Evolutionary conservation across 768 basidiomycete species (phyloP), one percentile per base, ranked within the genome.

Genomic region (Tricholoma saponaceum): DNA sequence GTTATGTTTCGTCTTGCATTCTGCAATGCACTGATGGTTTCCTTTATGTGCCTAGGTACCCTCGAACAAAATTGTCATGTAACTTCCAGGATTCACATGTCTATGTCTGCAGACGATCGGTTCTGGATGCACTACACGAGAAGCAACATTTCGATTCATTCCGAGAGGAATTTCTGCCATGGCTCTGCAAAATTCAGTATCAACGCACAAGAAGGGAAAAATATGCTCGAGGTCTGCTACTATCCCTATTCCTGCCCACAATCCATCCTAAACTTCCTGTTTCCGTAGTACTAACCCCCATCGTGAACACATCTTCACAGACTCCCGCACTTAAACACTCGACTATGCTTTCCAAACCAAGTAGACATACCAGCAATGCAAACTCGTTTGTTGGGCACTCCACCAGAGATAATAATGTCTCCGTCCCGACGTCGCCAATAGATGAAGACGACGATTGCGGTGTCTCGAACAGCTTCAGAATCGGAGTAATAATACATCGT

Each of bases 151-250:
- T 95, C 41, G 87, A 92, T 52, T 96, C 94, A 14, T 78, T 98
- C 52, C 81, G 89, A 52, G 90, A 95, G 69, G 93, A 97, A 58
- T 91, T 97, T 65, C 69, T 98, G 10, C 95, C 95, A 0, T 97
- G 94, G 92, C 67, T 97, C 55, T 90, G 92, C 73, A 94, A 92
- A 67, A 74, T 90, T 5, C 90, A 91, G 60, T 93, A 93, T 68
- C 86, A 86, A 58, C 74, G 75, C 9, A 76, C 78, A 14, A 86
- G 83, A 63, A 76, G 76, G 61, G 72, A 70, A 49, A 87, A 84
- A 71, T 90, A 89, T 60, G 80, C 75, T 30, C 70, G 73, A 59
- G 71, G 89, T 89, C 10, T 30, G 66, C 58, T 70, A 58, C 23
- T 22, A 13, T 22, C 7, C 20, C 43, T 30, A 22, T 43, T 56